These are phyloP conservation scores for Penicillium sp. DNA, from an alignment of 2,329 filamentous ascomycete genomes.

Conservation along the genomic window DNA sequence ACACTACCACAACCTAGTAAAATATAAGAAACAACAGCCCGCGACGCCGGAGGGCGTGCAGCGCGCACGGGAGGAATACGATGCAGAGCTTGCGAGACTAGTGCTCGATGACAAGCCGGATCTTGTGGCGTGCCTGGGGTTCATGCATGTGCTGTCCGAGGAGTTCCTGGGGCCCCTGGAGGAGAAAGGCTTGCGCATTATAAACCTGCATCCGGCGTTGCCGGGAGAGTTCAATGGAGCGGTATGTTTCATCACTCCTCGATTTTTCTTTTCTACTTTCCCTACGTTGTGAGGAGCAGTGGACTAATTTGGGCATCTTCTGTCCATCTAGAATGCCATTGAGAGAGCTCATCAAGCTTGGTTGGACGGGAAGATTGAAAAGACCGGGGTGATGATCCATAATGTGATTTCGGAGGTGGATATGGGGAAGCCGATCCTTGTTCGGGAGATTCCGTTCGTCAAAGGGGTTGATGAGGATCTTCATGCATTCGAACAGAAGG, in stretches of 20 bases:
- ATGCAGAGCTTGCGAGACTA: constrained; percentile 72
- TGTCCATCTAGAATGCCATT: constrained; percentile 63
- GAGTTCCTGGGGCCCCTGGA: constrained; percentile 73
- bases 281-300: background rate
- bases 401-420: constrained; percentile 83
- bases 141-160: constrained; percentile 81
- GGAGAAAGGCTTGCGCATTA: constrained; percentile 67
- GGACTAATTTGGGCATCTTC: background rate
- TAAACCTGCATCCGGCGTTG: constrained; percentile 81
- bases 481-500: constrained; percentile 69
- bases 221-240: constrained; percentile 78
- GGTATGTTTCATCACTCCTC: constrained; percentile 33
- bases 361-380: constrained; percentile 67
- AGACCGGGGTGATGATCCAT: constrained; percentile 86
- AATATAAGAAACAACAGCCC: constrained; percentile 73
- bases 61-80: constrained; percentile 69
- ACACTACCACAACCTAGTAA: constrained; percentile 80
- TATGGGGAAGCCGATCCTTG: constrained; percentile 74
- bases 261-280: constrained; percentile 4
- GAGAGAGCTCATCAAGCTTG: constrained; percentile 77
- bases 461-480: constrained; percentile 66
- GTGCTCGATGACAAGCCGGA: constrained; percentile 71
- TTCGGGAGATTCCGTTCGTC: constrained; percentile 69
- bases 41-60: constrained; percentile 55
- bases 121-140: constrained; percentile 80